Evolutionary conservation across 1,284 basidiomycete genomes (phyloP), one percentile per base, ranked within the genome.

Genomic region (Rhodotorula sp.): DNA sequence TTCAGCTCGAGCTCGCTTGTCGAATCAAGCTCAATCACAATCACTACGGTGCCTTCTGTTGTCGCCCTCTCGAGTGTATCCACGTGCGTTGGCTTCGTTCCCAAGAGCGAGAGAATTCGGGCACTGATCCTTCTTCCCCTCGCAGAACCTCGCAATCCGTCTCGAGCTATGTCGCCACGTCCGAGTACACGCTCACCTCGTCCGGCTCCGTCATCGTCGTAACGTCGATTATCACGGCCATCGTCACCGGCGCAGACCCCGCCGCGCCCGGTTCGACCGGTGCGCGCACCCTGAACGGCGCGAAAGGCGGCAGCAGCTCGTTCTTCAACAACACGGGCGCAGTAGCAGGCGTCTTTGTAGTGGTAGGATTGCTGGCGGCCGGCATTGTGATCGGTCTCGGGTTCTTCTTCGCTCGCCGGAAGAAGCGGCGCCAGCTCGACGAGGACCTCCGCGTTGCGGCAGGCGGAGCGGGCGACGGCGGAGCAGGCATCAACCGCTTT

Each of bases 241-340:
- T 74, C 53, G 67, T 75, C 44, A 69, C 67, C 5, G 65, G 68
- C 31, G 46, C 22, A 2, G 70, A 62, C 48, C 65, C 55, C 18
- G 51, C 34, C 5, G 51, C 28, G 20, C 37, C 37, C 18, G 50
- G 51, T 8, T 57, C 59, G 20, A 50, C 67, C 2, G 60, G 67
- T 16, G 56, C 56, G 0, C 60, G 61, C 20, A 67, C 59, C 31
- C 58, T 75, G 11, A 76, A 77, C 62, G 74, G 65, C 26, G 37
- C 56, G 15, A 34, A 59, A 52, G 44, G 44, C 7, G 46, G 58
- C n/a, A 57, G 60, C 16, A 63, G 59, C 53, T 61, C 70, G 20
- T 78, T 78, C 68, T 78, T 78, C 70, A 68, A 56, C 70, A 78
- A 78, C 31, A 78, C 76, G 22, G 77, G 77, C 46, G 77, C 77